Conservation (phyloP, 179 eudicot species). For the Heliamphora pulchella region DNA sequence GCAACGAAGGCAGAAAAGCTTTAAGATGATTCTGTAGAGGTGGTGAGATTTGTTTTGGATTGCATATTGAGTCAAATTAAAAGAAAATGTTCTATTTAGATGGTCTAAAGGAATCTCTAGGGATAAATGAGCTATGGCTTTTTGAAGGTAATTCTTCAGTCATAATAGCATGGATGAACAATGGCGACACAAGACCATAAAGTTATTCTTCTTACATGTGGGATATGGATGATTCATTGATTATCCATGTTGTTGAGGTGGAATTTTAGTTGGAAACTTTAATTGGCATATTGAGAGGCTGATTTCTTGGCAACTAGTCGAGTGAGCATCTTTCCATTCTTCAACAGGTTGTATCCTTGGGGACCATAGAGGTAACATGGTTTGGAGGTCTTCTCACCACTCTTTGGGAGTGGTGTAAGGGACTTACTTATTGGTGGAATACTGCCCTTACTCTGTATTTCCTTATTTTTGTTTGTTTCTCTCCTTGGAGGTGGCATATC, state of each 20-base stretch:
- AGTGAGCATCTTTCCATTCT: constrained; percentile 2
- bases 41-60: not conserved
- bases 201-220: not conserved
- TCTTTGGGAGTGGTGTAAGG: not conserved
- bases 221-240: not conserved
- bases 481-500: not conserved
- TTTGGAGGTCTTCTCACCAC: not conserved
- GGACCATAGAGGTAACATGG: not conserved
- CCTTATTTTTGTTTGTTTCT: not conserved
- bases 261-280: not conserved
- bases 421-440: not conserved
- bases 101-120: too few species aligned
- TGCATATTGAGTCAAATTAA: not conserved
- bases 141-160: too few species aligned
- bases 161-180: not conserved
- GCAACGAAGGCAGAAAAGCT: not conserved
- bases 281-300: not conserved
- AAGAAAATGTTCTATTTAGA: too few species aligned
- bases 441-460: not conserved
- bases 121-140: too few species aligned
- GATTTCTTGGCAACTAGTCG: not conserved
- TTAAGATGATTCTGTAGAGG: not conserved
- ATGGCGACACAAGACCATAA: not conserved
- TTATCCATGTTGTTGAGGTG: not conserved
- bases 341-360: not conserved